These are phyloP conservation scores for Cryphonectria naterciae DNA, from an alignment of 2,329 filamentous ascomycete species.

Conservation along the genomic window DNA sequence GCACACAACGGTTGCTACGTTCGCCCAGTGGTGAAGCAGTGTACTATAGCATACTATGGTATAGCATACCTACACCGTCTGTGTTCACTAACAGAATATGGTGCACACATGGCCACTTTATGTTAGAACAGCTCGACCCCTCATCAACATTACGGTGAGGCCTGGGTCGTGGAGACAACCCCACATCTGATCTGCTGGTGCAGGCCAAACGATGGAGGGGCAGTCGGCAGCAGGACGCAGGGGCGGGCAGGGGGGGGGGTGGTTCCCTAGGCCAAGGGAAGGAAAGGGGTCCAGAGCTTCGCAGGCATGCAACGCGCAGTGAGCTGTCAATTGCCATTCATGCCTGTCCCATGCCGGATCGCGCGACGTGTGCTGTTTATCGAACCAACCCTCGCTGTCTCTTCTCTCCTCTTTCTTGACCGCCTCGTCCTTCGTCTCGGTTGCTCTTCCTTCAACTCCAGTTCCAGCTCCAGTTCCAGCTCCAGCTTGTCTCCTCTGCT, in stretches of 20 bases:
- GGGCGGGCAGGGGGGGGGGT: not conserved
- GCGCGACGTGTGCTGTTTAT: not conserved
- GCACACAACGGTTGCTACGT: too few relatives aligned
- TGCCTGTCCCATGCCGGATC: not conserved
- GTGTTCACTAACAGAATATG: not conserved
- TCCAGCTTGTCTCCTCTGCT: not conserved
- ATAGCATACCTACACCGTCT: not conserved
- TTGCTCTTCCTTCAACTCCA: not conserved
- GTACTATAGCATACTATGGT: too few relatives aligned
- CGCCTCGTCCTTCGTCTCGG: not conserved
- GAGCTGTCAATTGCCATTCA: constrained; percentile 8
- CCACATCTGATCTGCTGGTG: constrained; percentile 1
- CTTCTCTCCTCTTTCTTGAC: not conserved
- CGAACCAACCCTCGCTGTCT: not conserved
- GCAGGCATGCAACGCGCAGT: constrained; percentile 5
- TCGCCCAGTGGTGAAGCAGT: too few relatives aligned
- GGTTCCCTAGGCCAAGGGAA: not conserved
- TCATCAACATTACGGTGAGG: constrained; percentile 12
- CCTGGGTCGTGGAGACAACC: not conserved
- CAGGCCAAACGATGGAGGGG: constrained; percentile 1
- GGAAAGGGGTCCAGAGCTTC: constrained; percentile 10
- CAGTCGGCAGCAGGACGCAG: not conserved
- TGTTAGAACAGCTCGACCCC: constrained; percentile 2
- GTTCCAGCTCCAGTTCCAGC: not conserved
- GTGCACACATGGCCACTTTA: too few relatives aligned